Percentiles rank a stretch among this genome's conserved stretches.
These are phyloP conservation scores for Remersonia thermophila DNA, from an alignment of 2,329 filamentous ascomycete species.

Conservation along the genomic window DNA sequence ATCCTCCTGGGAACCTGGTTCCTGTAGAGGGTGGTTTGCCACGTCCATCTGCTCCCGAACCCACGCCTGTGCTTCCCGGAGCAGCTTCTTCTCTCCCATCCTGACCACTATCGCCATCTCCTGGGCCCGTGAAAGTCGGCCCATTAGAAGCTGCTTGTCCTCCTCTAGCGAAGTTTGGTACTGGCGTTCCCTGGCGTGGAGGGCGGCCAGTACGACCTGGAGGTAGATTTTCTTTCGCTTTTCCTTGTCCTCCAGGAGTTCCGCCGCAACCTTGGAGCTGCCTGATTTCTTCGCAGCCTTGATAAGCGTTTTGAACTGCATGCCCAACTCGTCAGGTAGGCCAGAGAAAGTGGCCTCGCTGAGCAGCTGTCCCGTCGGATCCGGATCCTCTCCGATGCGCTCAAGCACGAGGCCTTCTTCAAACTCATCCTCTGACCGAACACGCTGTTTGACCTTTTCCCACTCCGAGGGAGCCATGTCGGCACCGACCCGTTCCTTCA, in stretches of 20 bases:
- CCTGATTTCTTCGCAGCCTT: slow-evolving; percentile 36
- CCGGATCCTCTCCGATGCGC: slow-evolving; percentile 38
- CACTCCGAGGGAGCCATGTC: slow-evolving; percentile 22
- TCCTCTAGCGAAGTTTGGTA: slow-evolving; percentile 22
- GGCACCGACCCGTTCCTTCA: slow-evolving; percentile 11
- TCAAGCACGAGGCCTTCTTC: slow-evolving; percentile 66
- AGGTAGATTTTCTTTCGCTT: slow-evolving; percentile 35
- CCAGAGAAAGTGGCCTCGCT: slow-evolving; percentile 26
- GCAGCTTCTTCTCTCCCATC: slow-evolving; percentile 24
- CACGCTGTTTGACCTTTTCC: slow-evolving; percentile 27
- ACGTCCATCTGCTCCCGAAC: slow-evolving; percentile 12
- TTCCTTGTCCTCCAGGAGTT: slow-evolving; percentile 35
- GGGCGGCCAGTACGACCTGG: slow-evolving; percentile 24
- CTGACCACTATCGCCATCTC: slow-evolving; percentile 24
- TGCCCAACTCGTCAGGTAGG: slow-evolving; percentile 38
- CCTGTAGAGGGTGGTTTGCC: background rate
- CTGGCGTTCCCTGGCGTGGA: slow-evolving; percentile 16
- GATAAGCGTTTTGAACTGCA: slow-evolving; percentile 38
- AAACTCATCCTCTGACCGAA: slow-evolving; percentile 47
- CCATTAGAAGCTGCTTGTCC: slow-evolving; percentile 15
- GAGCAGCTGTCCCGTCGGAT: slow-evolving; percentile 29
- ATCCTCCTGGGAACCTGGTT: too few relatives aligned
- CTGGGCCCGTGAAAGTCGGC: slow-evolving; percentile 5
- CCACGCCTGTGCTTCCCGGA: slow-evolving; percentile 19
- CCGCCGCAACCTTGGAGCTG: slow-evolving; percentile 16